These are phyloP conservation scores for Penicillium sp. DNA, from an alignment of 2,329 filamentous ascomycete genomes.

Conservation along the genomic window DNA sequence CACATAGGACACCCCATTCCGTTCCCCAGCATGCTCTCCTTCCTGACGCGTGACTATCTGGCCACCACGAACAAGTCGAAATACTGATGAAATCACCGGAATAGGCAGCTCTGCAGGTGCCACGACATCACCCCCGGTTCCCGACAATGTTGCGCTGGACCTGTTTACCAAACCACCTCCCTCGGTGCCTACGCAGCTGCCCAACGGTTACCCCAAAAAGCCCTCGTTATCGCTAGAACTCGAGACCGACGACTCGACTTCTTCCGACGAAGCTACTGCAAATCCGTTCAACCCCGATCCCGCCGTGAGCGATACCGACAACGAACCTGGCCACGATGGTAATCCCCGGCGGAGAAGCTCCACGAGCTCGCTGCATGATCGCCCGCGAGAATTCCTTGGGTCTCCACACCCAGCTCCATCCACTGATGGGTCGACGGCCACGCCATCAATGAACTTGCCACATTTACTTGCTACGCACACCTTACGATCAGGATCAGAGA, in stretches of 20 bases:
- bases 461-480: constrained; percentile 10
- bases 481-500: constrained; percentile 5
- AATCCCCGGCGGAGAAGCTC: background rate
- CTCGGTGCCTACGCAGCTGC: constrained; percentile 18
- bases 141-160: constrained; percentile 5
- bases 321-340: constrained; percentile 10
- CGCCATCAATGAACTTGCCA: constrained; percentile 7
- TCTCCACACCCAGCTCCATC: constrained; percentile 29
- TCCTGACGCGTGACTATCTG: background rate
- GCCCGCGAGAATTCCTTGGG: constrained; percentile 15
- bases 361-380: constrained; percentile 16
- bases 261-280: constrained; percentile 36
- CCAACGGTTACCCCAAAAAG: constrained; percentile 22
- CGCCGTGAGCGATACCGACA: constrained; percentile 29
- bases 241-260: constrained; percentile 29
- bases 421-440: constrained; percentile 20
- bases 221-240: constrained; percentile 25
- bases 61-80: background rate
- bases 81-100: constrained; percentile 12
- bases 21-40: background rate
- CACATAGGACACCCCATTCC: background rate
- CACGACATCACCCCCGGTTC: constrained; percentile 2
- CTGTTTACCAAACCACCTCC: constrained; percentile 16
- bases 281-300: constrained; percentile 43
- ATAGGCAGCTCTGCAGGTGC: constrained; percentile 15